Conservation (phyloP, 2,329 filamentous ascomycete genomes). For the Sordariomycetes sp. region DNA sequence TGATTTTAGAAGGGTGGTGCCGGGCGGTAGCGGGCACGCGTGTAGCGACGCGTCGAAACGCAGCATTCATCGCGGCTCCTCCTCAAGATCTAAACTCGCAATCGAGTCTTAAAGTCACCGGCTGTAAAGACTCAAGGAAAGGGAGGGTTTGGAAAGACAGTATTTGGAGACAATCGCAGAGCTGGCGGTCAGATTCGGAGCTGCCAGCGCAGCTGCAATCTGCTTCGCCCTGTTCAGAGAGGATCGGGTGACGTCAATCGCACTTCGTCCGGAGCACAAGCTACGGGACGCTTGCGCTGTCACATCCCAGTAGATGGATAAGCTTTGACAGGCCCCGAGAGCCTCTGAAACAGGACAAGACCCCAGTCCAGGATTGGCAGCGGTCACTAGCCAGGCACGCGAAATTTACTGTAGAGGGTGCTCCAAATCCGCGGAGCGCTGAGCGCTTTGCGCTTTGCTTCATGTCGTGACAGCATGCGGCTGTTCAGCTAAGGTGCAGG, state of each 20-base stretch:
- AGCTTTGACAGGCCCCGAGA: too few relatives aligned
- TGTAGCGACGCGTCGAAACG: not conserved
- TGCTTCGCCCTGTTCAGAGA: not conserved
- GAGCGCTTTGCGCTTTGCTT: too few relatives aligned
- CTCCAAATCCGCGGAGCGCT: too few relatives aligned
- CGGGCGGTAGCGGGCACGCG: not conserved
- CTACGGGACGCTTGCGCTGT: too few relatives aligned
- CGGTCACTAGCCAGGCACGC: too few relatives aligned
- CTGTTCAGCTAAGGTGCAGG: too few relatives aligned
- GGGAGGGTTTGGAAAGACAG: not conserved
- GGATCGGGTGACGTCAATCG: conserved; percentile 1
- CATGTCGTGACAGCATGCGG: too few relatives aligned
- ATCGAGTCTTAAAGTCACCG: not conserved
- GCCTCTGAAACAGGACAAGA: too few relatives aligned
- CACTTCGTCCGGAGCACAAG: conserved; percentile 3
- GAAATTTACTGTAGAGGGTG: too few relatives aligned
- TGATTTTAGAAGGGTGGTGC: not conserved
- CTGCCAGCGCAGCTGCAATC: not conserved
- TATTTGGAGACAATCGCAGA: not conserved
- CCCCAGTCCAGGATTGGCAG: too few relatives aligned
- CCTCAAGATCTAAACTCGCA: not conserved
- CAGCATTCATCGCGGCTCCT: conserved; percentile 1
- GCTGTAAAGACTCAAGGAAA: not conserved
- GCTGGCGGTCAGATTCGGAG: not conserved
- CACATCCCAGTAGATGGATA: too few relatives aligned